A percentile compares a stretch with the other conserved stretches of the same genome.
These are phyloP conservation scores for Elaeagnus macrophylla DNA, from an alignment of 306 rosid species.

Conservation along the genomic window DNA sequence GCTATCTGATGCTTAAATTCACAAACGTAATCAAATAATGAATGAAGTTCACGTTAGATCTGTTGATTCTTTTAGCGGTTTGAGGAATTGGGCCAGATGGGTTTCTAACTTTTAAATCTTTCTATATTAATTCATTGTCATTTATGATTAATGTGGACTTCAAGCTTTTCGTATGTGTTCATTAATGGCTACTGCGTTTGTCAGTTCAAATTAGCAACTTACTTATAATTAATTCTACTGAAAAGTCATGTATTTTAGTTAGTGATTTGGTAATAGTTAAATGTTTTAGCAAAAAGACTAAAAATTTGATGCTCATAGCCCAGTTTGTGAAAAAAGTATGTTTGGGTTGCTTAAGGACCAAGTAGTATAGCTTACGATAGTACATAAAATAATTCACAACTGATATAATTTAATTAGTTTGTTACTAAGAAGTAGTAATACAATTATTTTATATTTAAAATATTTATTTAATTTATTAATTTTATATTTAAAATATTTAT, in stretches of 20 bases:
- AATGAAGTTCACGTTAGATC: constrained; percentile 10
- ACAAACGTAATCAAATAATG: background rate
- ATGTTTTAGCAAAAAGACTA: no score
- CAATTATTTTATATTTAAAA: no score
- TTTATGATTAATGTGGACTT: constrained; percentile 32
- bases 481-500: no score
- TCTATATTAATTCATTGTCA: constrained; percentile 11
- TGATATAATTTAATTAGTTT: no score
- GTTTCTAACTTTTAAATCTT: constrained; percentile 11
- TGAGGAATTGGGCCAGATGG: constrained; percentile 18
- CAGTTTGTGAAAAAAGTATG: background rate
- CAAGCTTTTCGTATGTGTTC: constrained; percentile 16
- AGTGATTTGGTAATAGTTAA: no score
- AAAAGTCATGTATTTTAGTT: no score
- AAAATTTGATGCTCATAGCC: no score
- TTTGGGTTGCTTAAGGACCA: constrained; percentile 32
- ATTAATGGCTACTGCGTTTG: constrained; percentile 12
- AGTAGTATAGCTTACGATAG: constrained; percentile 25
- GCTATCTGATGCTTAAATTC: constrained; percentile 42
- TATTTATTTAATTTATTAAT: no score
- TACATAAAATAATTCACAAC: constrained; percentile 29
- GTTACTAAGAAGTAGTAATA: no score
- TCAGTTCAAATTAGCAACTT: background rate
- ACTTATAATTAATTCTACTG: no score
- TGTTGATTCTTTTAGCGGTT: constrained; percentile 4